phyloP scores from a whole-genome alignment of 495 filamentous ascomycete species.

The Hypoxylon intermedium region DNA sequence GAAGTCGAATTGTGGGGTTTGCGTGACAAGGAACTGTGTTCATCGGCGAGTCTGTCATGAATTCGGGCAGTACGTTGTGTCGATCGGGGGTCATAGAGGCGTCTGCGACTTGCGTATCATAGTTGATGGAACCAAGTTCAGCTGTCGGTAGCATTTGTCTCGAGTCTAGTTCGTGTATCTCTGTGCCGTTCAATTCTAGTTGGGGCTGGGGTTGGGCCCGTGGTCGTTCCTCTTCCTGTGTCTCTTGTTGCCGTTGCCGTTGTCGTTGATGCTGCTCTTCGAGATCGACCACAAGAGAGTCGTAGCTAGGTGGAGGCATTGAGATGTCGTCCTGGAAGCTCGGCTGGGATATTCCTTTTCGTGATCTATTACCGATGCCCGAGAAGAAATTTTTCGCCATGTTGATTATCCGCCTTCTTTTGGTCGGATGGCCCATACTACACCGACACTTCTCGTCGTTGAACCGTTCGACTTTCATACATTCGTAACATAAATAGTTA shows the following conservation, averaged over 20 bases:
- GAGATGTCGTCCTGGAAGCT: constrained; percentile 32
- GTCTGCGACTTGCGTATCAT: constrained; percentile 20
- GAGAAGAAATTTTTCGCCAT: constrained; percentile 59
- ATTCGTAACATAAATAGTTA: constrained; percentile 58
- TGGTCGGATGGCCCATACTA: constrained; percentile 54
- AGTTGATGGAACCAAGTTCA: constrained; percentile 38
- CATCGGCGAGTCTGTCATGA: constrained; percentile 7
- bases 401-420: constrained; percentile 54
- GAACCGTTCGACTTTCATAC: constrained; percentile 56
- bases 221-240: constrained; percentile 4
- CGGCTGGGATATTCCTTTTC: constrained; percentile 10
- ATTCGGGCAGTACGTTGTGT: background rate
- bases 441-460: constrained; percentile 55
- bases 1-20: background rate
- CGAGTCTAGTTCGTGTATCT: constrained; percentile 57
- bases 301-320: constrained; percentile 53
- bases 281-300: constrained; percentile 43
- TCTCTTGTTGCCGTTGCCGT: constrained; percentile 3
- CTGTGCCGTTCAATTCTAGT: constrained; percentile 50
- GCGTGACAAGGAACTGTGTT: constrained; percentile 8
- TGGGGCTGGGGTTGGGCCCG: constrained; percentile 4
- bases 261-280: constrained; percentile 14
- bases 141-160: constrained; percentile 35
- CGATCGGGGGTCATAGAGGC: constrained; percentile 10
- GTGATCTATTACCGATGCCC: constrained; percentile 53